Conservation (phyloP, 805 yeast genomes). For the Candida koratica region DNA sequence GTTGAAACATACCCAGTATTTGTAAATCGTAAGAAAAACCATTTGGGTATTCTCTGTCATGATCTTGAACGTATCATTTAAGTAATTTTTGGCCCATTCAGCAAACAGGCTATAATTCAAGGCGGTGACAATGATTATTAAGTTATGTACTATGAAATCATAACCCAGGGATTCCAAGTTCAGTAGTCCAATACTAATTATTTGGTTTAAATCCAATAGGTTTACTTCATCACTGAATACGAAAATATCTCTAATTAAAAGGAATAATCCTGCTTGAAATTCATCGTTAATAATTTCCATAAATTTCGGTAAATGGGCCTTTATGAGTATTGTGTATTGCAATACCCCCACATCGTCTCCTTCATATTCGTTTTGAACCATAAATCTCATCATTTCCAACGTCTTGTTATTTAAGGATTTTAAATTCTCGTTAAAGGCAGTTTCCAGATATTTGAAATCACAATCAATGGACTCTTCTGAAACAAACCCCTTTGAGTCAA, state of each 20-base stretch:
- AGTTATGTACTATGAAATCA: conserved; percentile 1
- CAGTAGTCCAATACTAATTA: not conserved
- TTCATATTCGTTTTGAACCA: conserved; percentile 15
- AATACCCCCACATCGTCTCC: conserved; percentile 10
- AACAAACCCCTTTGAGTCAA: conserved; percentile 3
- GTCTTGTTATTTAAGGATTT: conserved; percentile 4
- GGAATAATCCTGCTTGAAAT: conserved; percentile 1
- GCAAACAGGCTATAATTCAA: conserved; percentile 8
- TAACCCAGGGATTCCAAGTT: not conserved
- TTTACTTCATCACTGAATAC: conserved; percentile 13
- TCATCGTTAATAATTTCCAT: not conserved
- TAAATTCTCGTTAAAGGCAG: conserved; percentile 1
- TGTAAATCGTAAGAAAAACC: not conserved
- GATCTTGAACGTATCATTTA: not conserved
- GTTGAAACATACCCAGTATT: conserved; percentile 12
- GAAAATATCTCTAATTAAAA: conserved; percentile 12
- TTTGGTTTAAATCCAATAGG: conserved; percentile 3
- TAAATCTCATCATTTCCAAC: conserved; percentile 13
- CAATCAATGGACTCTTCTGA: not conserved
- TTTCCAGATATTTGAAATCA: conserved; percentile 3
- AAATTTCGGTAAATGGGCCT: conserved; percentile 5
- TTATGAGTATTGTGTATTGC: conserved; percentile 9
- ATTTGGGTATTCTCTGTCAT: not conserved
- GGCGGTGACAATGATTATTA: conserved; percentile 8
- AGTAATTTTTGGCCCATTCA: not conserved